phyloP scores from a whole-genome alignment of 345 rosid species.

The Geranium rotundifolium region DNA sequence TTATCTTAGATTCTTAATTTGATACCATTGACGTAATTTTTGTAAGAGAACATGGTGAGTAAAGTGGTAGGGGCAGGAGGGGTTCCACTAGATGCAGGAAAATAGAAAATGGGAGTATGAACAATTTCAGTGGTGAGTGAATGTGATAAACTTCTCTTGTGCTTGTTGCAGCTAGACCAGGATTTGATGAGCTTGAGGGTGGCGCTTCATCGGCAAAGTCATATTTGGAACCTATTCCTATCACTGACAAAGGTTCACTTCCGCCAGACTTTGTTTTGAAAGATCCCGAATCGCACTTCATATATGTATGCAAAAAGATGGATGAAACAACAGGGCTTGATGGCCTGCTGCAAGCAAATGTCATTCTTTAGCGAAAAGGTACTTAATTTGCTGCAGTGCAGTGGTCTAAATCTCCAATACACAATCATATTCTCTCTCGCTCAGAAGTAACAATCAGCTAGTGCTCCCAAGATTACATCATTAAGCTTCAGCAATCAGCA shows the following conservation, averaged over 20 bases:
- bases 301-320: conserved; percentile 62
- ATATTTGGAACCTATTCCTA: conserved; percentile 49
- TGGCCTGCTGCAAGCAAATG: conserved; percentile 5
- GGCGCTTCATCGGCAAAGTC: conserved; percentile 36
- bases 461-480: background rate
- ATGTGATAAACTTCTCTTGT: conserved; percentile 1
- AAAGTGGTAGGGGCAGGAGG: no score
- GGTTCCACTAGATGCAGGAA: no score
- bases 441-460: background rate
- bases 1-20: no score
- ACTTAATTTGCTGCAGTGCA: background rate
- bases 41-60: no score
- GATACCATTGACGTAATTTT: no score
- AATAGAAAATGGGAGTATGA: no score
- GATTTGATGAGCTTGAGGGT: conserved; percentile 38
- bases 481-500: background rate
- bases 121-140: background rate
- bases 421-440: background rate
- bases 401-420: conserved; percentile 10
- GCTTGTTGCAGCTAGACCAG: conserved; percentile 71
- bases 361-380: conserved; percentile 17
- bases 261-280: conserved; percentile 57
- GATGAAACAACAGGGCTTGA: conserved; percentile 25
- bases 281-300: conserved; percentile 90
- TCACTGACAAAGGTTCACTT: conserved; percentile 56